A percentile compares a stretch with the other conserved stretches of the same genome.
These are phyloP conservation scores for Psidium guajava DNA, from an alignment of 345 rosid genomes.

Conservation along the genomic window DNA sequence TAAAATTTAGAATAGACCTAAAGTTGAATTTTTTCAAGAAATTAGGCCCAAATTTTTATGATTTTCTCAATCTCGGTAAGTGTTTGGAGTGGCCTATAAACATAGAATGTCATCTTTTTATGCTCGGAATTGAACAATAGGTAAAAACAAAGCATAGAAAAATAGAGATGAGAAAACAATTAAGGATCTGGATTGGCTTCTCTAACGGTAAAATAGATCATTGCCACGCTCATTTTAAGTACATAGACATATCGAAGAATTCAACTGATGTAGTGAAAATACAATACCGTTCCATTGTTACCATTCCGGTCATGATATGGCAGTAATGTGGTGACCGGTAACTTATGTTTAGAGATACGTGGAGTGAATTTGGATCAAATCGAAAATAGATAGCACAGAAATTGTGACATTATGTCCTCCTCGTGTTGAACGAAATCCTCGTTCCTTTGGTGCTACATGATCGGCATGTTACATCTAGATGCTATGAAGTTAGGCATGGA, in stretches of 20 bases:
- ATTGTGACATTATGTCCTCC: neutral
- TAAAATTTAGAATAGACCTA: no score
- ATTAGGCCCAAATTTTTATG: no score
- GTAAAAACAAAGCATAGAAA: neutral
- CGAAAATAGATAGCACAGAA: neutral
- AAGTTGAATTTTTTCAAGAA: no score
- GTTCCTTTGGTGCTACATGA: neutral
- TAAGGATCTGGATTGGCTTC: neutral
- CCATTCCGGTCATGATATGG: neutral
- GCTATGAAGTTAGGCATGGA: neutral
- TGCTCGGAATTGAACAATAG: neutral
- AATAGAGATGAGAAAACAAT: neutral
- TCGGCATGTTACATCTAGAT: neutral
- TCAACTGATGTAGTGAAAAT: neutral
- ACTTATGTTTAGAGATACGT: neutral
- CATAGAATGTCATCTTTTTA: neutral
- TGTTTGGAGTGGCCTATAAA: no score
- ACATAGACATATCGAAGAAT: neutral
- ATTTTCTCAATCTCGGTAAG: no score
- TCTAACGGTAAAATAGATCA: neutral
- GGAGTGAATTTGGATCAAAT: accelerated
- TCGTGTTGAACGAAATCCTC: neutral
- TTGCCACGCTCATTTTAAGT: neutral
- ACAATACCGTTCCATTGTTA: neutral
- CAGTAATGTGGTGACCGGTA: accelerated